Base-by-base conservation (phyloP, 1,284 basidiomycete species). In the Ustilago xerochloae region DNA sequence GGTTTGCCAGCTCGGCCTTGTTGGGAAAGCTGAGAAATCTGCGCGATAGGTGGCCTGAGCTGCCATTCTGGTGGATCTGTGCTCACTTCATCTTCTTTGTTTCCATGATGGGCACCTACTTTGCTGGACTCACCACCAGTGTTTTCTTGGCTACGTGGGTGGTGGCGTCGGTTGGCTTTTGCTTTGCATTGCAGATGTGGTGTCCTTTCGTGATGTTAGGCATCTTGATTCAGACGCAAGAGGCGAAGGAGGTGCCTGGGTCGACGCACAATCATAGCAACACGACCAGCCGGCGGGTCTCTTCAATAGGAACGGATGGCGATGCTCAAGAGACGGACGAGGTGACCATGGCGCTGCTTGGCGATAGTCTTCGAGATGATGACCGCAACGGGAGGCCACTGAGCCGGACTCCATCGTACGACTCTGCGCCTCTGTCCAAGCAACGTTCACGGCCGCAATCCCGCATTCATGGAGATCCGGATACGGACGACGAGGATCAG, bases 131-230 rank as follows among this genome's bases (percentile, higher is more conserved):
- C 3, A 49, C 64, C 7, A 56, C 57, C 18, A 76, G 72, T 46
- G 86, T 88, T 1, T 52, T 62, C 4, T 83, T 85, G 0, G 87
- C 88, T 0, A 87, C 86, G 51, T 38, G 82, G 6, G 79, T 88
- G 38, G 85, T 88, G 26, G 85, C 84, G 1, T 62, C 85, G 13
- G 86, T 86, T 6, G 88, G 88, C 1, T 85, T 88, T 63, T 85
- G 84, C 35, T 88, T 87, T 86, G 85, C 87, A 6, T 70, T 88
- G 12, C 77, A 84, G 3, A 85, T 86, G 63, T 87, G 87, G 86
- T 84, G 85, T 3, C 87, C 87, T 2, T 87, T 85, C 56, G 84
- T 84, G 7, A 63, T 87, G 28, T 83, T 87, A 33, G 63, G 85
- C 71, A 57, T 63, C 18, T 35, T 77, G 18, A 63, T 80, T 15